A percentile compares a stretch with the other conserved stretches of the same genome.
These are phyloP conservation scores for Kwoniella bestiolae DNA, from an alignment of 768 basidiomycete genomes.

Conservation along the genomic window DNA sequence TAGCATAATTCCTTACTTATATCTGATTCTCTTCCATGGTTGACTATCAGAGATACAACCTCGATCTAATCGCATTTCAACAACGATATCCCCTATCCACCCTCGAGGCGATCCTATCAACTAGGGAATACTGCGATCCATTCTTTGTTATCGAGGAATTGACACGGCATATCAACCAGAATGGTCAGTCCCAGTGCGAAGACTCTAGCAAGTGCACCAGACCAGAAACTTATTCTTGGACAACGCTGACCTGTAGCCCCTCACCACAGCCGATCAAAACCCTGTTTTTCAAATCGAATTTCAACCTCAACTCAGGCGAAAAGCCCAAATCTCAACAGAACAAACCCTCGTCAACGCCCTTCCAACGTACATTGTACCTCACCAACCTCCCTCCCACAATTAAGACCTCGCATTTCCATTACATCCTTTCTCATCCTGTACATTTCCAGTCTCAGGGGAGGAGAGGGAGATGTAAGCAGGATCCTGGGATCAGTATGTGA, in stretches of 20 bases:
- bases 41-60: not conserved
- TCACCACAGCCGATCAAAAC: too few relatives aligned
- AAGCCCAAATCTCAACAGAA: not conserved
- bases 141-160: not conserved
- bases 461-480: not conserved
- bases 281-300: too few relatives aligned
- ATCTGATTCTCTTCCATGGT: too few relatives aligned
- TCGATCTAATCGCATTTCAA: not conserved
- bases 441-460: not conserved
- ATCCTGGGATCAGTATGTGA: constrained; percentile 16
- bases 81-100: not conserved
- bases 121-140: not conserved
- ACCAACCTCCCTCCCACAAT: constrained; percentile 17
- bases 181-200: not conserved
- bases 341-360: constrained; percentile 2
- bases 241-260: too few relatives aligned
- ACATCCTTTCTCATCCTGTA: constrained; percentile 14
- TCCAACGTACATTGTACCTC: constrained; percentile 11
- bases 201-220: too few relatives aligned
- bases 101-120: not conserved
- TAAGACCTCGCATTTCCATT: constrained; percentile 10
- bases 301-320: not conserved
- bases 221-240: too few relatives aligned
- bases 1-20: too few relatives aligned
- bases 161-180: not conserved